Evolutionary conservation across 2,329 filamentous ascomycete species (phyloP), one percentile per base, ranked within the genome.

Genomic region (Lachnellula cervina): DNA sequence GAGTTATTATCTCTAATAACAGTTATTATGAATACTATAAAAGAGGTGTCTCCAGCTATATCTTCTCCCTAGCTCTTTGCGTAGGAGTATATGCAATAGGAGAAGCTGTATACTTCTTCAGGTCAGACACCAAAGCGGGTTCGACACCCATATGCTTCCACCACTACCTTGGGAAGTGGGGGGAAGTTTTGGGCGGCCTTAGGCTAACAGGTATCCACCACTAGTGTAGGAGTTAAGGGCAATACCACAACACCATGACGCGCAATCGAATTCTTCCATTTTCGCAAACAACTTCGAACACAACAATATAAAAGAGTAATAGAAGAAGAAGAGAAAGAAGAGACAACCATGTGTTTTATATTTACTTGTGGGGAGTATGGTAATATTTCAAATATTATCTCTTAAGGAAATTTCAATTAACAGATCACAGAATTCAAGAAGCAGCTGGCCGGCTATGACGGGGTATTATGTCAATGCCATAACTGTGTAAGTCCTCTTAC

Each of bases 401-500:
- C 49, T 23, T 52, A 34, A 47, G 46, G 32, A 44, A 38, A n/a
- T 48, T 52, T 28, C 53, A 58, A 49, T 60, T 66, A 51, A 67
- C 49, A 54, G 23, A 38, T 25, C 42, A 11, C 34, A 68, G 68
- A 70, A 54, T 70, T 70, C 66, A 64, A 66, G 37, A 62, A 59
- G 35, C 62, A 69, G 40, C 59, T 71, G 21, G 51, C 80, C 53
- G 83, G 83, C 62, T 86, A 85, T 67, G 80, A 86, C 65, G 78
- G 80, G 62, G 69, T 85, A 59, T 70, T 80, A 51, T 85, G 80
- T 66, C 82, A 83, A 64, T 87, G 83, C 66, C 79, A 83, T 70
- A 84, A 86, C 71, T 87, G 83, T 70, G 69, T 70, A 67, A 13
- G 66, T 60, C n/a, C 28, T 28, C n/a, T n/a, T 32, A 17, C 13